phyloP scores from a whole-genome alignment of 1,139 yeast genomes.

The Geotrichum phurueaensis region DNA sequence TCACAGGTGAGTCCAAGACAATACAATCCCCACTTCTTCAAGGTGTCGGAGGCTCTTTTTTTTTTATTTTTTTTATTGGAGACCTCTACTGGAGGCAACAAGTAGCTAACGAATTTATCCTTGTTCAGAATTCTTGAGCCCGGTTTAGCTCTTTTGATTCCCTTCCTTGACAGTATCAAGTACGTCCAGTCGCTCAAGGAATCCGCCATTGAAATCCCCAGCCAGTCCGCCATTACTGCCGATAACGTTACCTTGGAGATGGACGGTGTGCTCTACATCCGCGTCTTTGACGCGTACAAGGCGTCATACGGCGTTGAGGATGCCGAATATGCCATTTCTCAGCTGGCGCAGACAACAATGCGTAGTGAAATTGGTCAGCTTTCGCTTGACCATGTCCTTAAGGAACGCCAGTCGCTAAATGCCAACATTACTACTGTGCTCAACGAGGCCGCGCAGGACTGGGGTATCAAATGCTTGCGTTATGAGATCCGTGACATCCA shows the following conservation, averaged over 20 bases:
- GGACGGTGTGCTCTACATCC: slow-evolving; percentile 77
- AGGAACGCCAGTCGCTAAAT: slow-evolving; percentile 69
- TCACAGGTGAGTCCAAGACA: slow-evolving; percentile 37
- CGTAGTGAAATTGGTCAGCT: slow-evolving; percentile 81
- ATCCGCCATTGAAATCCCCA: slow-evolving; percentile 75
- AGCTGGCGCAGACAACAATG: slow-evolving; percentile 88
- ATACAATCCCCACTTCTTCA: background rate
- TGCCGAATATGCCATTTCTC: slow-evolving; percentile 77
- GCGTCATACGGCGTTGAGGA: slow-evolving; percentile 88
- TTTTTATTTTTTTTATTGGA: background rate
- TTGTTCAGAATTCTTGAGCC: slow-evolving; percentile 53
- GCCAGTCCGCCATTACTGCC: slow-evolving; percentile 78
- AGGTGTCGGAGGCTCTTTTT: background rate
- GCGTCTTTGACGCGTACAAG: slow-evolving; percentile 74
- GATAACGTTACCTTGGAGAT: slow-evolving; percentile 80
- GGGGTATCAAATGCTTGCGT: slow-evolving; percentile 83
- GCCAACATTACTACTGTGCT: slow-evolving; percentile 68
- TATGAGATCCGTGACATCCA: slow-evolving; percentile 86
- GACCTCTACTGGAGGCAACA: background rate
- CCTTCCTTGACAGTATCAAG: slow-evolving; percentile 66
- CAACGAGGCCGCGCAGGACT: slow-evolving; percentile 76
- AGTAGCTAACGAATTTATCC: background rate
- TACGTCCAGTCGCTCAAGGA: slow-evolving; percentile 81
- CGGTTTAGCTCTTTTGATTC: slow-evolving; percentile 68
- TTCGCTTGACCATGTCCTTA: slow-evolving; percentile 69